Evolutionary conservation across 139 green algal genomes (phyloP).

Genomic region (Tetraselmis striata): DNA sequence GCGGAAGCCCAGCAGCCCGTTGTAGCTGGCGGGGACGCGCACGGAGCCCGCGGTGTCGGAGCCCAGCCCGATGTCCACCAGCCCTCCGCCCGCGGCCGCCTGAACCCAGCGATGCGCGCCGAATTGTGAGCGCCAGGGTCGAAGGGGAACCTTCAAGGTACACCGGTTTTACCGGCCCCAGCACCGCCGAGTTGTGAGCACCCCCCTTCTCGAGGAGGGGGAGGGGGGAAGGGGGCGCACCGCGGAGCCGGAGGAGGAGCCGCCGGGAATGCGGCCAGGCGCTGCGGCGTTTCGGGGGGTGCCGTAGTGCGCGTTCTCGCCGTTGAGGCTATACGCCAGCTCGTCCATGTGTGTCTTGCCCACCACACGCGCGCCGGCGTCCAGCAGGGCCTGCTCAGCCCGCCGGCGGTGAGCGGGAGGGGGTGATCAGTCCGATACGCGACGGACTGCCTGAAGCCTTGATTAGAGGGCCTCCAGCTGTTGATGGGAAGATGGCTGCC

Average conservation of each 20-base stretch:
- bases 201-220: too few relatives aligned
- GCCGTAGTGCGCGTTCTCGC: conserved; percentile 86
- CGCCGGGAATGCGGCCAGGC: conserved; percentile 72
- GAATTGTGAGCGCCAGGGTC: too few relatives aligned
- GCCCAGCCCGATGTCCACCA: conserved; percentile 71
- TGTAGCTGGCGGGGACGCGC: conserved; percentile 80
- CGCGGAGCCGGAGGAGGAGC: conserved; percentile 85
- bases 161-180: too few relatives aligned
- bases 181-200: too few relatives aligned
- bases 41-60: conserved; percentile 88
- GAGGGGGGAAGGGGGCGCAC: conserved; percentile 26
- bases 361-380: conserved; percentile 54
- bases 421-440: too few relatives aligned
- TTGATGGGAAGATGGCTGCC: too few relatives aligned
- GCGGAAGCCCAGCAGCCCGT: conserved; percentile 78
- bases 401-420: too few relatives aligned
- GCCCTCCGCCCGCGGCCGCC: conserved; percentile 61
- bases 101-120: conserved; percentile 17
- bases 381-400: conserved; percentile 52
- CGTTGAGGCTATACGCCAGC: conserved; percentile 66
- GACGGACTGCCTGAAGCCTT: too few relatives aligned
- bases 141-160: too few relatives aligned
- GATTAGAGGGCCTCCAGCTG: too few relatives aligned
- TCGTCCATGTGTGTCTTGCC: conserved; percentile 93
- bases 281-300: conserved; percentile 78